These are phyloP conservation scores for Ogataea populi-albae DNA, from an alignment of 805 yeast genomes.

Conservation along the genomic window DNA sequence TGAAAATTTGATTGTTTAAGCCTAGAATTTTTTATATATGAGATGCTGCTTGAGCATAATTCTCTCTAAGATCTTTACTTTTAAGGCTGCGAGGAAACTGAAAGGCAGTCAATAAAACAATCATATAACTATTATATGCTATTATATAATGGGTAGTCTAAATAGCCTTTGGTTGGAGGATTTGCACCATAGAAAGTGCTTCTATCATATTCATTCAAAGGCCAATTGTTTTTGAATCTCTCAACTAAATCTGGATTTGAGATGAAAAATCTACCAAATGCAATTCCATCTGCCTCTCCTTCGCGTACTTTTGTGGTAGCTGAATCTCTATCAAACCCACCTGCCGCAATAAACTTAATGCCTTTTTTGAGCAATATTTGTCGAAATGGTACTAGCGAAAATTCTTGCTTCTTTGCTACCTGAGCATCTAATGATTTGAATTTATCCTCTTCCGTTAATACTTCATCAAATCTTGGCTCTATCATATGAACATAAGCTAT, in stretches of 20 bases:
- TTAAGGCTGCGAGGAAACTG: too few relatives aligned
- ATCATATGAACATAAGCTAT: conserved; percentile 28
- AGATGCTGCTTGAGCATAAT: background rate
- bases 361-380: conserved; percentile 44
- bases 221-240: conserved; percentile 35
- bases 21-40: background rate
- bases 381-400: conserved; percentile 37
- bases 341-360: conserved; percentile 21
- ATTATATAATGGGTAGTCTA: conserved; percentile 36
- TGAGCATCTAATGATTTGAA: conserved; percentile 13
- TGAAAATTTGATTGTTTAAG: background rate
- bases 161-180: conserved; percentile 34
- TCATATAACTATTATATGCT: background rate
- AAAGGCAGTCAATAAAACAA: background rate
- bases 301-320: conserved; percentile 15
- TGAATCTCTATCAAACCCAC: conserved; percentile 21
- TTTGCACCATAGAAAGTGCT: conserved; percentile 33
- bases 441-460: conserved; percentile 6
- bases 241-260: conserved; percentile 44
- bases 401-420: conserved; percentile 4
- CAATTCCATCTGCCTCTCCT: conserved; percentile 36
- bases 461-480: conserved; percentile 77
- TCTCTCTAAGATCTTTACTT: background rate
- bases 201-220: conserved; percentile 39
- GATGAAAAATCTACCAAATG: conserved; percentile 37